Evolutionary conservation across 352 stramenopile genomes (phyloP).

Genomic region (Phytopythium ostracodes): DNA sequence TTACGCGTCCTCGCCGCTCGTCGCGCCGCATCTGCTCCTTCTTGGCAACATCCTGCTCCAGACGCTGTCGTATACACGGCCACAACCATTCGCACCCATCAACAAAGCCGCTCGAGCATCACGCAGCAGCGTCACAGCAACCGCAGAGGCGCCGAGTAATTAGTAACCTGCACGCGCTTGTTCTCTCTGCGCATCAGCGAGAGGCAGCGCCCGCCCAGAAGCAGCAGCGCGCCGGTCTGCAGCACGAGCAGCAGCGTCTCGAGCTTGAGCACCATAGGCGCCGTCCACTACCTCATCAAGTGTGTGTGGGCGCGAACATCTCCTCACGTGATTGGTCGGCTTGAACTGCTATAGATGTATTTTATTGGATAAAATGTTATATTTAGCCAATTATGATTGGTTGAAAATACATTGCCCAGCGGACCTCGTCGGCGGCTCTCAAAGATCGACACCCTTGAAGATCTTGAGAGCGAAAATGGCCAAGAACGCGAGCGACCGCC

Average conservation of each 20-base stretch:
- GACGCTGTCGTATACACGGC: conserved; percentile 10
- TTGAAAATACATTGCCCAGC: conserved; percentile 2
- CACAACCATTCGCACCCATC: not conserved
- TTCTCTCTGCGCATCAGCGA: conserved; percentile 1
- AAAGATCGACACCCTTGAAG: not conserved
- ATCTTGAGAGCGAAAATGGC: conserved; percentile 16
- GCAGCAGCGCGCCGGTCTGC: conserved; percentile 25
- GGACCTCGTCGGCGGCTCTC: not conserved
- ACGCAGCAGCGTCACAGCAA: not conserved
- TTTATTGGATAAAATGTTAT: conserved; percentile 4
- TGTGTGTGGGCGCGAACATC: not conserved
- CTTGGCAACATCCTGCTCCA: conserved; percentile 34
- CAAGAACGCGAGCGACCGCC: conserved; percentile 31
- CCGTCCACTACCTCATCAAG: not conserved
- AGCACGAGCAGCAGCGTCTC: conserved; percentile 27
- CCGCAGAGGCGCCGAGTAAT: not conserved
- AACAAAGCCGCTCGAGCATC: not conserved
- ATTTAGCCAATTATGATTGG: conserved; percentile 9
- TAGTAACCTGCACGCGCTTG: conserved; percentile 19
- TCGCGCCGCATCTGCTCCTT: conserved; percentile 54
- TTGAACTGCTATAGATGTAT: not conserved
- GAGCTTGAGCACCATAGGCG: conserved; percentile 12
- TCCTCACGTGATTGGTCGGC: not conserved
- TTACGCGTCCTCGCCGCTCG: conserved; percentile 57
- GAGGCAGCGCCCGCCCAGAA: conserved; percentile 19